A percentile compares a stretch with the other conserved stretches of the same genome.
These are phyloP conservation scores for Spizellomyces punctatus DNA, from an alignment of 192 early-diverging fungal genomes.

Conservation along the genomic window DNA sequence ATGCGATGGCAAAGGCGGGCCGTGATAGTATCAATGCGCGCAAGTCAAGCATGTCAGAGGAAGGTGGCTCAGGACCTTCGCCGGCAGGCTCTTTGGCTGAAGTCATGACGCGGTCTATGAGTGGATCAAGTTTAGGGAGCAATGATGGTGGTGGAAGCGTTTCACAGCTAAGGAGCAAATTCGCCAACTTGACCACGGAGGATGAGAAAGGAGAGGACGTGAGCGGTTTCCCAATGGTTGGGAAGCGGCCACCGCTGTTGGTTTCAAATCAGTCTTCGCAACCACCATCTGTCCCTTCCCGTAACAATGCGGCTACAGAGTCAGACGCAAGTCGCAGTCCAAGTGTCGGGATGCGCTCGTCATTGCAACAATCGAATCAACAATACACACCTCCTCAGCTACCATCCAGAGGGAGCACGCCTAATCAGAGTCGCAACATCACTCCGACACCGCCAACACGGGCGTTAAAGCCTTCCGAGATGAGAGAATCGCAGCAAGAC, in stretches of 20 bases:
- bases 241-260: constrained; percentile 4
- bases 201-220: background rate
- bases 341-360: background rate
- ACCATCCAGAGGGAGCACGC: background rate
- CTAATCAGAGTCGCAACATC: background rate
- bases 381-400: background rate
- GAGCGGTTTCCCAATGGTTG: background rate
- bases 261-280: constrained; percentile 6
- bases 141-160: constrained; percentile 13
- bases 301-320: background rate
- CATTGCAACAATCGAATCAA: constrained; percentile 6
- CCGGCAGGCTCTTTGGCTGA: background rate
- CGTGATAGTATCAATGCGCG: constrained; percentile 9
- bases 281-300: constrained; percentile 4
- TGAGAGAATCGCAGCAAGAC: background rate
- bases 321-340: constrained; percentile 9
- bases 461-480: background rate
- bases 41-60: background rate
- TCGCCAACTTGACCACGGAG: background rate
- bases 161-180: constrained; percentile 10
- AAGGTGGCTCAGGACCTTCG: background rate
- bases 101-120: background rate
- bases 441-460: background rate
- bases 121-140: background rate
- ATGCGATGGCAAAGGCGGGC: constrained; percentile 22